A percentile compares a stretch with the other conserved stretches of the same genome.
Evolutionary conservation across 352 stramenopile genomes (phyloP).

Genomic region (Globisporangium recalcitrans): DNA sequence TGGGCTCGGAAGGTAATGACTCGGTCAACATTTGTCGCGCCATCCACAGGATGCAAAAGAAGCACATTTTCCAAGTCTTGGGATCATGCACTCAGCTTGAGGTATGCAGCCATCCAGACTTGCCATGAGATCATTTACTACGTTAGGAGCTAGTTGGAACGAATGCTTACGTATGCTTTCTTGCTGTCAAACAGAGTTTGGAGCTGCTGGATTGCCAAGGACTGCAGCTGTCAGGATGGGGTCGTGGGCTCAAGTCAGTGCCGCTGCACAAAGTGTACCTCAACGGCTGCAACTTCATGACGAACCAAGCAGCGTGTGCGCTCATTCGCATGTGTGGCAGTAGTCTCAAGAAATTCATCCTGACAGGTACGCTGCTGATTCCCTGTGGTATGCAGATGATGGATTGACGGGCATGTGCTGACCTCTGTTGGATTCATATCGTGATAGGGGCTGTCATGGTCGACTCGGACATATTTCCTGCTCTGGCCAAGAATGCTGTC

Average conservation of each 20-base stretch:
- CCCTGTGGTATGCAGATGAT: background rate
- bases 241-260: constrained; percentile 13
- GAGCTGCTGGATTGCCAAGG: constrained; percentile 55
- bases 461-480: constrained; percentile 38
- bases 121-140: no score
- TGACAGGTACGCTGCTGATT: constrained; percentile 33
- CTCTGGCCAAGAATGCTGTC: constrained; percentile 25
- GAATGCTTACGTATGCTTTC: no score
- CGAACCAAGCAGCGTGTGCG: constrained; percentile 31
- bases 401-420: no score
- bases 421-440: no score
- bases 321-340: constrained; percentile 34
- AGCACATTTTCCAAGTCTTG: constrained; percentile 44
- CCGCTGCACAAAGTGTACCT: constrained; percentile 37
- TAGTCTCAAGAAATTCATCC: constrained; percentile 30
- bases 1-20: background rate
- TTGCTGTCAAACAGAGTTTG: constrained; percentile 29
- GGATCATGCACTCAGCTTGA: constrained; percentile 29
- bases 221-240: constrained; percentile 33
- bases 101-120: constrained; percentile 14
- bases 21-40: background rate
- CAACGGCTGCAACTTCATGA: constrained; percentile 46
- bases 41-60: constrained; percentile 43
- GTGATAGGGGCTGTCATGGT: constrained; percentile 36
- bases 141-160: no score